These are phyloP conservation scores for Gynandropsis gynandra DNA, from an alignment of 345 rosid species.

Conservation along the genomic window DNA sequence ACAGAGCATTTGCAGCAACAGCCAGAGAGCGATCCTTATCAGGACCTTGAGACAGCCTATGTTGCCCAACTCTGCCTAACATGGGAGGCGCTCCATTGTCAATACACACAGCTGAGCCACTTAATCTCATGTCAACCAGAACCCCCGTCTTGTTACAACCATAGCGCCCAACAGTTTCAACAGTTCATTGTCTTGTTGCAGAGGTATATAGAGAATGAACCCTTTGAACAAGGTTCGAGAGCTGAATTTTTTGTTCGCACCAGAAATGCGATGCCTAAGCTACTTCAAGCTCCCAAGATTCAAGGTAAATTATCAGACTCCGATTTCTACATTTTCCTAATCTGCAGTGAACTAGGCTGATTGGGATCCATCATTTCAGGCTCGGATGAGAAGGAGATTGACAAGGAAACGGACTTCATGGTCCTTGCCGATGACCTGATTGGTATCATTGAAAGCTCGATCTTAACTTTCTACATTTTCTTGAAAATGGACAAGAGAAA, in stretches of 20 bases:
- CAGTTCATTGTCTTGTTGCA: slow-evolving; percentile 82
- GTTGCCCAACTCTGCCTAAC: slow-evolving; percentile 93
- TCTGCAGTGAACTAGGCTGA: slow-evolving; percentile 19
- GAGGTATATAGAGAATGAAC: slow-evolving; percentile 90
- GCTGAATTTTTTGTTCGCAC: slow-evolving; percentile 67
- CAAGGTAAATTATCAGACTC: slow-evolving; percentile 40
- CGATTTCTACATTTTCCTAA: background rate
- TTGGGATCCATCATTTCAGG: slow-evolving; percentile 35
- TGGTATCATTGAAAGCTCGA: slow-evolving; percentile 52
- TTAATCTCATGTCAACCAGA: slow-evolving; percentile 61
- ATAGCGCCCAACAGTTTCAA: slow-evolving; percentile 80
- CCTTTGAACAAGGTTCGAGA: slow-evolving; percentile 74
- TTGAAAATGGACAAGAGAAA: slow-evolving; percentile 77
- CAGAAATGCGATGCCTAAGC: slow-evolving; percentile 62
- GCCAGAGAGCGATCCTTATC: slow-evolving; percentile 40
- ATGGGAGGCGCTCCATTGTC: slow-evolving; percentile 98
- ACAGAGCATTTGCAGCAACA: slow-evolving; percentile 43
- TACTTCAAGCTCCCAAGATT: slow-evolving; percentile 83
- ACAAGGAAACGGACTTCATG: slow-evolving; percentile 43
- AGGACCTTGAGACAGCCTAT: slow-evolving; percentile 77
- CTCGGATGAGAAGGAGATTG: slow-evolving; percentile 44
- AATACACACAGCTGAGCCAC: slow-evolving; percentile 70
- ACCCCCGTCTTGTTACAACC: slow-evolving; percentile 53
- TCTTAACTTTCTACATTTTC: slow-evolving; percentile 59
- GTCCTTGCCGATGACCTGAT: slow-evolving; percentile 65